Evolutionary conservation across 2,329 filamentous ascomycete species (phyloP), one percentile per base, ranked within the genome.

Genomic region (Helminthosporium solani): DNA sequence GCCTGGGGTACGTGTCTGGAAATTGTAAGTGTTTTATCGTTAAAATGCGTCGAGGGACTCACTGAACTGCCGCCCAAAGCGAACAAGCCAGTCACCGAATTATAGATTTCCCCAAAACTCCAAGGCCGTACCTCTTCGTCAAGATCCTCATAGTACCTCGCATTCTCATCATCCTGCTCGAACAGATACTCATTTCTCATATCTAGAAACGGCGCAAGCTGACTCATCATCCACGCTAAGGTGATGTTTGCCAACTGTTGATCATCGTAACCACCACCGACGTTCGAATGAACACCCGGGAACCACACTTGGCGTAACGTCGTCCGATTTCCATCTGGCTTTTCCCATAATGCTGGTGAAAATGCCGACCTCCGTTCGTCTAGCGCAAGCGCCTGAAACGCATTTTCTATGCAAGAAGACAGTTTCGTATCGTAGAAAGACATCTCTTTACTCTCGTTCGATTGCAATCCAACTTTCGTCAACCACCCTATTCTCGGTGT

Each of bases 141-240:
- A 0, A 63, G 53, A 20, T 68, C 65, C 28, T 72, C 65, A 54
- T 78, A 78, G 51, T 72, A 75, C 28, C 66, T 61, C 7, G 73
- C 70, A 6, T 72, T 75, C 20, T 70, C 61, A 16, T 75, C 73
- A 44, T 75, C 73, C 42, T 76, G 70, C 50, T 76, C 73, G 19
- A 76, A 68, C 14, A 78, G 49, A 50, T 76, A 78, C 36, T 75
- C 72, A 3, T 70, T 63, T 42, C 76, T 66, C 56, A 78, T 72
- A 48, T 77, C 75, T 46, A 76, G 57, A 35, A 76, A 75, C 1
- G 71, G 70, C 42, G 73, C 67, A 35, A 79, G 61, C 46, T 80
- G 77, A 40, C 73, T 71, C 57, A 81, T 78, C 78, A 82, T 81
- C 78, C 78, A 82, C 3, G 78, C 78, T 1, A 81, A 61, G 4